These are phyloP conservation scores for Orbilia quercus DNA, from an alignment of 2,329 filamentous ascomycete species.

Conservation along the genomic window DNA sequence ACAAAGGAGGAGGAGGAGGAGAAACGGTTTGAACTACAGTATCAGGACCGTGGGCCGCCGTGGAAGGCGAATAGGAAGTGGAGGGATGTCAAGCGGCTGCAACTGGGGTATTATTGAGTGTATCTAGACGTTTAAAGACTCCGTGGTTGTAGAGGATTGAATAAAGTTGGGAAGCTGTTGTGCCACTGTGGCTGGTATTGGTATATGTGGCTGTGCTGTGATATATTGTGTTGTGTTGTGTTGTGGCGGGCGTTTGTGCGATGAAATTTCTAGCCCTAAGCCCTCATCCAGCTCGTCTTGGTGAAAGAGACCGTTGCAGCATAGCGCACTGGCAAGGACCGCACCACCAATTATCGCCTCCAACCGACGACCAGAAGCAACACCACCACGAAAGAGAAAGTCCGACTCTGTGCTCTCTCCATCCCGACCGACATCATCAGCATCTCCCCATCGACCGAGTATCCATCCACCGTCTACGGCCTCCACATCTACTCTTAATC, in stretches of 20 bases:
- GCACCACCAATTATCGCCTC: constrained; percentile 47
- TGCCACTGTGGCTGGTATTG: constrained; percentile 18
- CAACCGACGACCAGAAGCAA: constrained; percentile 48
- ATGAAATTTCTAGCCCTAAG: constrained; percentile 56
- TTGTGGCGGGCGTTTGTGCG: constrained; percentile 8
- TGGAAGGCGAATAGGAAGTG: too few species aligned
- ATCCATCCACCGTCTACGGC: constrained; percentile 15
- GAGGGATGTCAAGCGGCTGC: too few species aligned
- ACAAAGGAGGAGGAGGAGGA: neutral
- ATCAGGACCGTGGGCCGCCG: too few species aligned
- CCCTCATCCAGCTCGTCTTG: constrained; percentile 41
- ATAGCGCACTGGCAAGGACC: constrained; percentile 48
- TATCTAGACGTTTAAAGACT: too few species aligned
- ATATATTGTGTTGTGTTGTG: constrained; percentile 18
- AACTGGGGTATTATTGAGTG: too few species aligned
- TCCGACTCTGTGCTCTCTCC: constrained; percentile 21
- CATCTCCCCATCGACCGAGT: constrained; percentile 40
- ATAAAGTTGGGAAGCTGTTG: neutral
- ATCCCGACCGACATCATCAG: constrained; percentile 52
- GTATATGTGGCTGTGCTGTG: constrained; percentile 17
- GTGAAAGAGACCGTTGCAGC: constrained; percentile 21
- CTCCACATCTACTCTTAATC: constrained; percentile 17
- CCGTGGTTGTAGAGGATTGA: too few species aligned
- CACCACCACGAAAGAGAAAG: constrained; percentile 45
- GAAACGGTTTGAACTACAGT: too few species aligned